Evolutionary conservation across 495 filamentous ascomycete genomes (phyloP), one percentile per base, ranked within the genome.

Genomic region (Neurospora discreta): DNA sequence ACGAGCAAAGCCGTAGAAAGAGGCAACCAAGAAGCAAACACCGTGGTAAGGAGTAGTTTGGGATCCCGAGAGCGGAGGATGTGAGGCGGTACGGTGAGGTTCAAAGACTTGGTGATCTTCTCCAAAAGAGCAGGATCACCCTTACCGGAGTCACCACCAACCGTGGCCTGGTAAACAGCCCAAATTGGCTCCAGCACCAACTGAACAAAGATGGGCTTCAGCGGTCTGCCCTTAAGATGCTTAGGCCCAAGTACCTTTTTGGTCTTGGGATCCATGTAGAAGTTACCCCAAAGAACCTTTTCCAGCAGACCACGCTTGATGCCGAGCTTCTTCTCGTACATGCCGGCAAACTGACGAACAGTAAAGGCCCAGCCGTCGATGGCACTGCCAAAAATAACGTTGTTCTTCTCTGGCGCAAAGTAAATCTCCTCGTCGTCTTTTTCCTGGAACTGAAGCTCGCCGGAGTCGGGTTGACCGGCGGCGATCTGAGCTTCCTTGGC

Each of bases 361-460:
- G 95, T 99, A 74, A 98, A 99, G 2, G 95, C 95, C 95, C 95
- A 99, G 42, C 96, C 95, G 77, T 99, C 95, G 68, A 97, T 90
- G 38, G 95, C 95, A 77, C 94, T 97, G 83, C 93, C 92, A 76
- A 99, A 99, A 72, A 99, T 98, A 78, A 99, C 95, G 77, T 99
- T 99, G 75, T 97, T 95, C 77, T 95, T 97, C 79, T 98, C 96
- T 0, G 95, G 95, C 10, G 94, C 93, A 82, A 99, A 99, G 79
- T 99, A 99, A 41, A 99, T 87, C 78, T 97, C 94, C 76, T 98
- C 95, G 78, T 99, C 95, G 77, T 98, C 95, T 75, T 89, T 90
- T 77, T 98, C 95, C 78, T 97, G 90, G 72, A 92, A 99, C 70
- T 92, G 88, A 16, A 87, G 79, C 41, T 90, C 89, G 20, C 84